Evolutionary conservation across 179 eudicot species (phyloP).

Genomic region (Silene coronaria): DNA sequence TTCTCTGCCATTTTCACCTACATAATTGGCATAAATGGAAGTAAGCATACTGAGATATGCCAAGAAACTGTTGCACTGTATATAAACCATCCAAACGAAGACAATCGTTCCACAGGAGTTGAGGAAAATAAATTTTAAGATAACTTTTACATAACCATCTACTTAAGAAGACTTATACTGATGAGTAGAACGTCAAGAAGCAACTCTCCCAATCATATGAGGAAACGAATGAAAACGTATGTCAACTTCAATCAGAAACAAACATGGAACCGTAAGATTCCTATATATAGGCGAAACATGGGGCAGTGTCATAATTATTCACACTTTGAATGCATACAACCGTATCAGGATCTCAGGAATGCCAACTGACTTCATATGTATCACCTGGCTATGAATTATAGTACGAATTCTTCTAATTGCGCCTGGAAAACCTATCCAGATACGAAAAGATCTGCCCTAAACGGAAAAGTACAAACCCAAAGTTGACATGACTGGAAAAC

Average conservation of each 20-base stretch:
- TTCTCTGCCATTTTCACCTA: conserved; percentile 63
- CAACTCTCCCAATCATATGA: background rate
- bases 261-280: too few species aligned
- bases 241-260: too few species aligned
- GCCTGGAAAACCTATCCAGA: too few species aligned
- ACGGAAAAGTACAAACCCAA: too few species aligned
- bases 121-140: background rate
- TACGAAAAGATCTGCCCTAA: too few species aligned
- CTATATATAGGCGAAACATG: background rate
- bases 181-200: background rate
- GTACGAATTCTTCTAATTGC: too few species aligned
- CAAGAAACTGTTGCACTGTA: background rate
- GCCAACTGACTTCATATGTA: too few species aligned
- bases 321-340: background rate
- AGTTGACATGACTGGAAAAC: too few species aligned
- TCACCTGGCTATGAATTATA: too few species aligned
- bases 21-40: background rate
- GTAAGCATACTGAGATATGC: background rate
- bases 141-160: background rate
- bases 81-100: background rate
- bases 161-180: background rate
- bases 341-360: too few species aligned
- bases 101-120: background rate
- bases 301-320: background rate
- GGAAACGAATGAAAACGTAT: background rate